Percentiles rank a stretch among this genome's conserved stretches.
Conservation (phyloP, 331 rosid genomes). For the Acacia pycnantha region DNA sequence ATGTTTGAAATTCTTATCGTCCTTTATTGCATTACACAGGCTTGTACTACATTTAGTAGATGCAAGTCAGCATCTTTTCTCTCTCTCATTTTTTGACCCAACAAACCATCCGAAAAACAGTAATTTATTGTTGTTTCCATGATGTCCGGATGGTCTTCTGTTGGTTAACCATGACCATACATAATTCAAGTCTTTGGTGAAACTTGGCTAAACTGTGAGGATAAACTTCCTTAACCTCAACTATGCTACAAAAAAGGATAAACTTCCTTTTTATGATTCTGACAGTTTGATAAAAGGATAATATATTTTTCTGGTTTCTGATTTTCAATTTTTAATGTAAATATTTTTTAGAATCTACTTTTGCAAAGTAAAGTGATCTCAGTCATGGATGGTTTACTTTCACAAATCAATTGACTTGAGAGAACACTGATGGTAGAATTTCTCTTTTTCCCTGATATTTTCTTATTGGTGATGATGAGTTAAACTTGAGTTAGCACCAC, state of each 20-base stretch:
- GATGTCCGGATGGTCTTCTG: neutral
- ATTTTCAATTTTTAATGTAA: neutral
- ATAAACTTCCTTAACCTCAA: no score
- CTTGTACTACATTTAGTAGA: neutral
- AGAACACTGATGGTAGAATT: constrained; percentile 22
- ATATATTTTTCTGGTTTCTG: neutral
- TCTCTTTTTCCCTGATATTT: neutral
- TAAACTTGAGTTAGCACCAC: constrained; percentile 39
- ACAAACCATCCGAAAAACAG: neutral
- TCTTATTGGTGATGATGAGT: neutral
- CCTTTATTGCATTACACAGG: neutral
- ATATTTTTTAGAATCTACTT: no score
- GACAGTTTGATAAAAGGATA: neutral
- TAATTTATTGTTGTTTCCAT: neutral
- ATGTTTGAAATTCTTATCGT: no score
- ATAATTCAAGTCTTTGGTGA: neutral
- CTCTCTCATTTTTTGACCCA: neutral
- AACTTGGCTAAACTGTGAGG: neutral
- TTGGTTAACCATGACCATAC: constrained; percentile 1
- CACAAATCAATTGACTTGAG: constrained; percentile 42
- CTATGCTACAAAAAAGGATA: no score
- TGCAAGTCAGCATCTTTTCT: neutral
- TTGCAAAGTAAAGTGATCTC: no score
- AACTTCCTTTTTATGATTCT: no score
- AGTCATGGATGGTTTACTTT: neutral